phyloP scores from a whole-genome alignment of 257 asterid genomes.

The Nicotiana undulata region DNA sequence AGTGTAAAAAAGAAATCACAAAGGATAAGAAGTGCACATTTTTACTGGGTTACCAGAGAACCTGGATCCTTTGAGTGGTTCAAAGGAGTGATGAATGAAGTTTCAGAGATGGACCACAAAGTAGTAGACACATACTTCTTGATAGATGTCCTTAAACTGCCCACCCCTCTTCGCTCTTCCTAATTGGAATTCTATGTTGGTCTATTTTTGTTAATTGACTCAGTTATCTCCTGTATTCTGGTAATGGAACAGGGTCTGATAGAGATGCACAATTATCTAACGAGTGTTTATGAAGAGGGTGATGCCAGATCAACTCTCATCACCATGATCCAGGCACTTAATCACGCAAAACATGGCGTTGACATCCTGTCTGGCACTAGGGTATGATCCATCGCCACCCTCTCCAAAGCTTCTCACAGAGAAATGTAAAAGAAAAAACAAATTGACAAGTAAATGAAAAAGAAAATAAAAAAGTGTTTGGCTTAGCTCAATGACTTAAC shows the following conservation, averaged over 20 bases:
- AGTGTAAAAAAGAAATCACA: constrained; percentile 42
- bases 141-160: neutral
- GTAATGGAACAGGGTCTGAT: constrained; percentile 62
- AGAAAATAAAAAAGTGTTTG: neutral
- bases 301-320: constrained; percentile 92
- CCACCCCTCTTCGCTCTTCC: neutral
- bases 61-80: constrained; percentile 93
- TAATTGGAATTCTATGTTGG: neutral
- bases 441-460: neutral
- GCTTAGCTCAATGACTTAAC: neutral
- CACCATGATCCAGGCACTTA: constrained; percentile 93
- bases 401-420: neutral
- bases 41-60: constrained; percentile 91
- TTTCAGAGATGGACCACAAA: constrained; percentile 88
- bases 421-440: neutral
- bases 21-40: constrained; percentile 55
- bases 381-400: constrained; percentile 31
- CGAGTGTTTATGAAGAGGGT: constrained; percentile 88
- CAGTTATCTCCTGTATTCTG: neutral
- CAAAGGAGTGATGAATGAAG: constrained; percentile 88
- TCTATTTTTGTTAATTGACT: neutral
- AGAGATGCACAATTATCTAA: constrained; percentile 91
- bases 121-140: constrained; percentile 22
- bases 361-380: constrained; percentile 91
- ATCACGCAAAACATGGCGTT: constrained; percentile 90